Conservation (phyloP, 495 filamentous ascomycete species). For the Baudoinia panamericana region DNA sequence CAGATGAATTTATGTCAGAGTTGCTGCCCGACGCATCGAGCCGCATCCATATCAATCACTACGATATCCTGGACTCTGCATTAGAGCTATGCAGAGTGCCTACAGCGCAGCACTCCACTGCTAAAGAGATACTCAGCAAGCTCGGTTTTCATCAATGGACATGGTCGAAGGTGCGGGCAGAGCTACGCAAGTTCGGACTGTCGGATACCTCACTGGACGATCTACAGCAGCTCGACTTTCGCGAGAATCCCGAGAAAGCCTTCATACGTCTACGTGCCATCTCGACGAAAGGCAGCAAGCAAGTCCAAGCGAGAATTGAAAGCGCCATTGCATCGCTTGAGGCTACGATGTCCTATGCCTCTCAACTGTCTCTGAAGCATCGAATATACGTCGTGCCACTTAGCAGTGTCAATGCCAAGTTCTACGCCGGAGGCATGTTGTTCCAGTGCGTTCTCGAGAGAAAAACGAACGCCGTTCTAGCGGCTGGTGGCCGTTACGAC, state of each 20-base stretch:
- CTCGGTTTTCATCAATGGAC: conserved; percentile 71
- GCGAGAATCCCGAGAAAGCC: conserved; percentile 61
- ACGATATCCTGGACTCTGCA: conserved; percentile 65
- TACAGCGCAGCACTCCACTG: conserved; percentile 47
- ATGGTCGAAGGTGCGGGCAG: conserved; percentile 73
- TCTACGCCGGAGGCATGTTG: conserved; percentile 75
- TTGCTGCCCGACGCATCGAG: too few relatives aligned
- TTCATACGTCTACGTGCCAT: conserved; percentile 57
- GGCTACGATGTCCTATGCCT: conserved; percentile 39
- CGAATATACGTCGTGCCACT: conserved; percentile 80
- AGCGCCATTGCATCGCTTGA: conserved; percentile 27
- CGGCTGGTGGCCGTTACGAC: conserved; percentile 89
- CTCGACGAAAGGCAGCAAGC: conserved; percentile 51
- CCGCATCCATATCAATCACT: conserved; percentile 88
- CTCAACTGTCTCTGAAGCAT: conserved; percentile 52
- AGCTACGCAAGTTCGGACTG: conserved; percentile 68
- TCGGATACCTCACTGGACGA: conserved; percentile 87
- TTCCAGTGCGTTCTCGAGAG: conserved; percentile 87
- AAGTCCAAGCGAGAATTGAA: neutral
- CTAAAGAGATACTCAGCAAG: conserved; percentile 76
- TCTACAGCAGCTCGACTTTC: conserved; percentile 77
- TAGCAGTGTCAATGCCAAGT: conserved; percentile 80
- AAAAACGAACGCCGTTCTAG: conserved; percentile 71
- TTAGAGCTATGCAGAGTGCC: conserved; percentile 80
- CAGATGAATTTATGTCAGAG: conserved; percentile 76